These are phyloP conservation scores for Talaromyces sp. DNA, from an alignment of 2,329 filamentous ascomycete species.

Conservation along the genomic window DNA sequence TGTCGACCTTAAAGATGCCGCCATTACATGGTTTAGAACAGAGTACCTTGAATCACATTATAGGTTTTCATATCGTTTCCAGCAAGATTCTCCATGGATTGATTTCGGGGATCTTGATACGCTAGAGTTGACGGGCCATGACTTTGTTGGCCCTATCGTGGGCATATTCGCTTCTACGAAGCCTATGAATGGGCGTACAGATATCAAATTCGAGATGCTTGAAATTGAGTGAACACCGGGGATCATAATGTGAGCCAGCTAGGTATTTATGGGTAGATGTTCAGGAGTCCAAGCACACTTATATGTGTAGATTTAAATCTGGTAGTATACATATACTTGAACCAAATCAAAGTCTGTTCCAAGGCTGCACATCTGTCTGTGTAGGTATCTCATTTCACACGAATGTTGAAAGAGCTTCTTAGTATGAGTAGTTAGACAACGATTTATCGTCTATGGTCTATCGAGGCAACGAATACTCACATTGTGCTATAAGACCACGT, in stretches of 20 bases:
- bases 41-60: background rate
- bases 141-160: conserved; percentile 36
- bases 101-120: conserved; percentile 24
- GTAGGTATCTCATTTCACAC: no score
- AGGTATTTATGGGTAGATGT: no score
- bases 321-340: no score
- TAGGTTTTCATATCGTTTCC: conserved; percentile 6
- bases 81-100: conserved; percentile 14
- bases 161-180: conserved; percentile 26
- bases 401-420: no score
- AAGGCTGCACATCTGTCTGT: no score
- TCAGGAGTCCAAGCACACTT: no score
- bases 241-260: no score
- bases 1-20: conserved; percentile 3
- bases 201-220: background rate
- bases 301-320: no score
- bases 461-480: background rate
- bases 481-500: background rate
- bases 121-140: conserved; percentile 30
- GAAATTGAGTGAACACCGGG: background rate
- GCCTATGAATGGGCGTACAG: background rate
- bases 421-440: background rate
- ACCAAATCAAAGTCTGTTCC: no score
- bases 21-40: background rate
- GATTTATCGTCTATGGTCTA: background rate